Conservation (phyloP, 768 basidiomycete genomes). For the Clavaria fumosa region DNA sequence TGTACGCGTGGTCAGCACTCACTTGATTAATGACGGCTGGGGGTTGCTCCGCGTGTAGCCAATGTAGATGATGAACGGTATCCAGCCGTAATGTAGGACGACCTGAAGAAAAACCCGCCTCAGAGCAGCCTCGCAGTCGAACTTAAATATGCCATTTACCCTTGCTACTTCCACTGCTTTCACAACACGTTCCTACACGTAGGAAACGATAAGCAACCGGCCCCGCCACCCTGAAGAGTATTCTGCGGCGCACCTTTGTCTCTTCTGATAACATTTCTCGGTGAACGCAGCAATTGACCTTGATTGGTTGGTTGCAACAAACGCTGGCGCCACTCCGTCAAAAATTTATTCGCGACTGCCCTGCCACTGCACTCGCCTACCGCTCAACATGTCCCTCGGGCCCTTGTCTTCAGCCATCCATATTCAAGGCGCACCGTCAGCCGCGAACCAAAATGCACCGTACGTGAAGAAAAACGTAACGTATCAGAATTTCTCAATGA, state of each 20-base stretch:
- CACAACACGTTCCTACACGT: slow-evolving; percentile 58
- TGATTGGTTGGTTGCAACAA: slow-evolving; percentile 18
- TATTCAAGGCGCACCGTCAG: slow-evolving; percentile 23
- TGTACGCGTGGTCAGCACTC: slow-evolving; percentile 19
- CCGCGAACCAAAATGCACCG: slow-evolving; percentile 22
- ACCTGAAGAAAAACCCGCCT: slow-evolving; percentile 40
- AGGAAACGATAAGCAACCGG: not conserved
- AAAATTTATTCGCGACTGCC: slow-evolving; percentile 4
- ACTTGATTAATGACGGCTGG: slow-evolving; percentile 93
- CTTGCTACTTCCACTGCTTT: slow-evolving; percentile 71
- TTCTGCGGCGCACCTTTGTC: slow-evolving; percentile 45
- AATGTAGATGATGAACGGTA: slow-evolving; percentile 91
- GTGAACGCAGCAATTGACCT: slow-evolving; percentile 7
- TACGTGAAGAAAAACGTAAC: slow-evolving; percentile 14
- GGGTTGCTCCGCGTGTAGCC: slow-evolving; percentile 89
- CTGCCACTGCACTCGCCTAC: not conserved
- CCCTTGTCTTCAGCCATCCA: slow-evolving; percentile 36
- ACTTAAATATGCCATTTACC: no score
- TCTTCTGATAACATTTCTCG: slow-evolving; percentile 74
- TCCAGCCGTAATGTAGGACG: slow-evolving; percentile 88
- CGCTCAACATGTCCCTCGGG: slow-evolving; percentile 31
- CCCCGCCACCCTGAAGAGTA: not conserved
- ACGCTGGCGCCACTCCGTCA: slow-evolving; percentile 9
- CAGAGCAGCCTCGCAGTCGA: no score
- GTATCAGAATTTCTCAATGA: slow-evolving; percentile 2